Evolutionary conservation across 257 asterid species (phyloP), one percentile per base, ranked within the genome.

Genomic region (Schizonepeta tenuifolia): DNA sequence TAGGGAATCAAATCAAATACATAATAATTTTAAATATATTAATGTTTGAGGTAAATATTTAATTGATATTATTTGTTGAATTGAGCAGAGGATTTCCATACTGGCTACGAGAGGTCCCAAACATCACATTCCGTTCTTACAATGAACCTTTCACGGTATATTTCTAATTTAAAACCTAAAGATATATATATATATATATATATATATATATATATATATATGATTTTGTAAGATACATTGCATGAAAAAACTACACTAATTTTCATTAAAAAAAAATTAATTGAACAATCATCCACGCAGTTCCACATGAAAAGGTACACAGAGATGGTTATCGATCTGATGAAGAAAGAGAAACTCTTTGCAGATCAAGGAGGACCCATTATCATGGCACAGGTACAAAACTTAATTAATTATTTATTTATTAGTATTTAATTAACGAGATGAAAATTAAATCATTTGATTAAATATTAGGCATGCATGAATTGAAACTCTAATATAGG

Each of bases 281-380:
- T 21, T 33, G 4, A 13, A 41, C 0, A 43, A 41, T 15, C 9
- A 6, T 14, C 0, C 0, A 15, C 70, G 83, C 88, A 92, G 97
- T 51, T 28, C 59, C 93, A 93, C 84, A 90, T 93, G 97, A 80
- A 90, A 62, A 76, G 41, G 53, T 93, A 83, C 73, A 31, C 85
- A 0, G 86, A 87, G 70, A 88, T 14, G 86, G 62, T 90, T 55
- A 55, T 93, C 14, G 72, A 77, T 17, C 22, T 90, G 86, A 71
- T 89, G 84, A 85, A 89, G 68, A 79, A 80, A 8, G 95, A 87
- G 74, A 89, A 87, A 0, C 80, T 93, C n/a, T 93, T 93, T 47
- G 93, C 93, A n/a, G 91, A 89, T 18, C 97, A 93, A 80, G 98
- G 98, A 67, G 98, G 97, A 6, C 98, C 98, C 7, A 90, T 92